phyloP scores from a whole-genome alignment of 371 early-diverging fungal species.

The Mucor lusitanicus region DNA sequence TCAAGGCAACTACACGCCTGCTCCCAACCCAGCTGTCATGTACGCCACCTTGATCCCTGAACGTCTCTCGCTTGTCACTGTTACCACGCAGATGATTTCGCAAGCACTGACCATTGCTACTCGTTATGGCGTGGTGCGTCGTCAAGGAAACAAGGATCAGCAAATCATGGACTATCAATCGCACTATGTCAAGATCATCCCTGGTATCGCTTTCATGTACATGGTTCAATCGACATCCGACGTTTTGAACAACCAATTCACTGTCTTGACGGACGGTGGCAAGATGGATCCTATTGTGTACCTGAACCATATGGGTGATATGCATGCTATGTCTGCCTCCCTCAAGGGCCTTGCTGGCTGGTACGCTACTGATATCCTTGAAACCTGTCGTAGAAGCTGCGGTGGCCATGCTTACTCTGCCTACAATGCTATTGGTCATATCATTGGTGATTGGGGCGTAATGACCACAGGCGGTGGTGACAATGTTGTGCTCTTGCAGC shows the following conservation, averaged over 20 bases:
- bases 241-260: constrained; percentile 32
- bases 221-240: constrained; percentile 30
- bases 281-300: constrained; percentile 48
- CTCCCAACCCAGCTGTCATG: constrained; percentile 60
- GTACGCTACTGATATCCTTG: constrained; percentile 63
- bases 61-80: constrained; percentile 49
- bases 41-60: constrained; percentile 73
- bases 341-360: constrained; percentile 59
- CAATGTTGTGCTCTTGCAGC: constrained; percentile 68
- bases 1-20: constrained; percentile 60
- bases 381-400: constrained; percentile 58
- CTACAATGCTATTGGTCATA: constrained; percentile 67
- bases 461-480: constrained; percentile 78
- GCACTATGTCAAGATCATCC: constrained; percentile 60
- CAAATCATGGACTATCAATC: constrained; percentile 75
- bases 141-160: constrained; percentile 66
- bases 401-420: constrained; percentile 69
- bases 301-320: constrained; percentile 59
- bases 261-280: constrained; percentile 39
- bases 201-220: constrained; percentile 62
- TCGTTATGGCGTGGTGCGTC: constrained; percentile 69
- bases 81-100: constrained; percentile 41
- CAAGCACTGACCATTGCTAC: constrained; percentile 67
- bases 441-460: constrained; percentile 69
- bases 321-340: constrained; percentile 63